Conservation (phyloP, 176 grass and related monocot species). For the Oryza brachyantha region DNA sequence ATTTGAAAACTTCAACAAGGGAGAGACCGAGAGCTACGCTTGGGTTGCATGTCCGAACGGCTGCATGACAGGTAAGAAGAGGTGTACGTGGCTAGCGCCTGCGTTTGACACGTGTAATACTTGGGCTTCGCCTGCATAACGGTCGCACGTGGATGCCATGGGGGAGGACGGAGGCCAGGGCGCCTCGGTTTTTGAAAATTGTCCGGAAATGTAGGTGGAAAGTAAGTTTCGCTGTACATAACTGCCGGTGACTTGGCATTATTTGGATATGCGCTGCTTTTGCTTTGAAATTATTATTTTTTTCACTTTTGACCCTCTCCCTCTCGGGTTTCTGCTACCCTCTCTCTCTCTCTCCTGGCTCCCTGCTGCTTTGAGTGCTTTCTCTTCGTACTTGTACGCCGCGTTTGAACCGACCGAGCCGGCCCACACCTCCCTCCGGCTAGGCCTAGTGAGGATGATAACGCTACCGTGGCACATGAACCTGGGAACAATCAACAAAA, state of each 20-base stretch:
- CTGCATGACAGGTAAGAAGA: background rate
- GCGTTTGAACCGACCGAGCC: too few species aligned
- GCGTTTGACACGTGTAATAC: background rate
- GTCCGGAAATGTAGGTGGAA: background rate
- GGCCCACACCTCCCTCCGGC: background rate
- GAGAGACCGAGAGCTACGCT: too few species aligned
- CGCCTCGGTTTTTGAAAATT: background rate
- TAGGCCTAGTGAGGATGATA: background rate
- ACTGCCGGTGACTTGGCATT: background rate
- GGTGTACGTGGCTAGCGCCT: too few species aligned
- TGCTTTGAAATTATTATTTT: background rate
- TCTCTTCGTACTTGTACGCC: background rate
- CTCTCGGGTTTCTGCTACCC: too few species aligned
- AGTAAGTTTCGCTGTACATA: background rate
- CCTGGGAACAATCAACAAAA: too few species aligned
- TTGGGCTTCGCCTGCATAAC: background rate
- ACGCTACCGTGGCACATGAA: background rate
- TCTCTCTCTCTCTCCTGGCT: background rate
- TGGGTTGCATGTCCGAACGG: background rate
- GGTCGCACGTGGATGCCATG: background rate
- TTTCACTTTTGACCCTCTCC: background rate
- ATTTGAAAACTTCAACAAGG: background rate
- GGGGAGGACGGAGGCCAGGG: too few species aligned
- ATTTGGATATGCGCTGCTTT: background rate
- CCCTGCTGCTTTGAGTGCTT: background rate